Conservation (phyloP, 2,329 filamentous ascomycete genomes). For the Exserohilum turcica region DNA sequence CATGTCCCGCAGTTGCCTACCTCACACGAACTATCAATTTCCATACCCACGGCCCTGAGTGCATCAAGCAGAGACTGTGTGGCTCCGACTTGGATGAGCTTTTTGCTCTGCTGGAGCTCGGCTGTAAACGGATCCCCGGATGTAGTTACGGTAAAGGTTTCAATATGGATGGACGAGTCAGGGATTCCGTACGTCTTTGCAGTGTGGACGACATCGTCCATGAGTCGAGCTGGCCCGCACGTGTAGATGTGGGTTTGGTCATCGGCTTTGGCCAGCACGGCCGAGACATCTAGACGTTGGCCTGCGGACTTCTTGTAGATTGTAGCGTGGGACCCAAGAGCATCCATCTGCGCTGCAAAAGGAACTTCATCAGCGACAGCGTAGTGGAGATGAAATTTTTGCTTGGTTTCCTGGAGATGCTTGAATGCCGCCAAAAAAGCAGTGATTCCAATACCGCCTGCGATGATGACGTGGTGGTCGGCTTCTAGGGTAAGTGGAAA, state of each 20-base stretch:
- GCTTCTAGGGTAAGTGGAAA: slow-evolving; percentile 55
- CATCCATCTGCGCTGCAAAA: slow-evolving; percentile 57
- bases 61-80: slow-evolving; percentile 51
- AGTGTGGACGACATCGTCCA: slow-evolving; percentile 56
- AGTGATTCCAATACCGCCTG: slow-evolving; percentile 69
- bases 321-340: slow-evolving; percentile 50
- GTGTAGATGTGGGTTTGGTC: slow-evolving; percentile 66
- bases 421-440: slow-evolving; percentile 63
- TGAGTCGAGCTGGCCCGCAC: slow-evolving; percentile 64
- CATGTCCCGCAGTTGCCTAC: slow-evolving; percentile 54
- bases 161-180: slow-evolving; percentile 62
- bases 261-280: slow-evolving; percentile 53
- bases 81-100: slow-evolving; percentile 52
- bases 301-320: slow-evolving; percentile 61
- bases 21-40: slow-evolving; percentile 52
- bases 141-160: slow-evolving; percentile 61
- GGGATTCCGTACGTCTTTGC: slow-evolving; percentile 53
- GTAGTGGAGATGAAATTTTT: slow-evolving; percentile 62
- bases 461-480: slow-evolving; percentile 66
- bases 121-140: slow-evolving; percentile 66
- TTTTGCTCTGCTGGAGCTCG: slow-evolving; percentile 54
- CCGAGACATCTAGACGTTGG: slow-evolving; percentile 58
- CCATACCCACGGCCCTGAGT: slow-evolving; percentile 51
- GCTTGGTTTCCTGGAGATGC: slow-evolving; percentile 28
- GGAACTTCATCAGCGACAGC: slow-evolving; percentile 62